Base-by-base conservation (phyloP, 305 asterid genomes). In the Rubia peregrina region DNA sequence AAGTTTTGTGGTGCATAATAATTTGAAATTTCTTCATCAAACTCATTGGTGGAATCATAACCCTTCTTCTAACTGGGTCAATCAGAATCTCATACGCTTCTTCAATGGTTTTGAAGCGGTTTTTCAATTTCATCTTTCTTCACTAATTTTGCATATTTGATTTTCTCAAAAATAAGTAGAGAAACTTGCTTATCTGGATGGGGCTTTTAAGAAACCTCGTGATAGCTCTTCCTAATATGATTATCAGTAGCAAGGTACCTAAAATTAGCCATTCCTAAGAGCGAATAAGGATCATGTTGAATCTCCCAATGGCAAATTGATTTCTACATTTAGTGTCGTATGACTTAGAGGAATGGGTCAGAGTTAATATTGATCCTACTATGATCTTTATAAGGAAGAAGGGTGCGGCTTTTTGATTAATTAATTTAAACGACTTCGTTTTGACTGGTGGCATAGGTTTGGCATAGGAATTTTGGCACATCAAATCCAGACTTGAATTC, bases 221-320 rank as follows among this genome's bases (percentile, higher is more conserved):
- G 93, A 21, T 94, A 94, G 67, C 93, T 87, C 83, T 87, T 94
- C 70, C 81, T 74, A 73, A 94, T 91, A 78, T 88, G 98, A 78
- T 94, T 97, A 90, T 94, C 99, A 49, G 96, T 88, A 0, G 97
- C 98, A 73, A 94, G 92, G 79, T 89, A 94, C 84, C 98, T 91
- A 75, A 94, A 83, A 83, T 94, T 90, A 74, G 93, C 81, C 89
- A 94, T 80, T 53, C 99, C 98, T 85, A 94, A 72, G 66, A 94
- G 76, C 7, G 99, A 91, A 85, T 94, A 94, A 84, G 91, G 99
- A 79, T 94, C 97, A 78, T 91, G 98, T 81, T 85, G 86, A 77
- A 83, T 86, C 14, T 82, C 74, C 17, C 85, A 49, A 86, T 73
- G 2, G 89, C 88, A 64, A 92, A 83, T 69, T 94, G 91, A 86